Conservation (phyloP, 371 early-diverging fungal species). For the Mucor mucedo region DNA sequence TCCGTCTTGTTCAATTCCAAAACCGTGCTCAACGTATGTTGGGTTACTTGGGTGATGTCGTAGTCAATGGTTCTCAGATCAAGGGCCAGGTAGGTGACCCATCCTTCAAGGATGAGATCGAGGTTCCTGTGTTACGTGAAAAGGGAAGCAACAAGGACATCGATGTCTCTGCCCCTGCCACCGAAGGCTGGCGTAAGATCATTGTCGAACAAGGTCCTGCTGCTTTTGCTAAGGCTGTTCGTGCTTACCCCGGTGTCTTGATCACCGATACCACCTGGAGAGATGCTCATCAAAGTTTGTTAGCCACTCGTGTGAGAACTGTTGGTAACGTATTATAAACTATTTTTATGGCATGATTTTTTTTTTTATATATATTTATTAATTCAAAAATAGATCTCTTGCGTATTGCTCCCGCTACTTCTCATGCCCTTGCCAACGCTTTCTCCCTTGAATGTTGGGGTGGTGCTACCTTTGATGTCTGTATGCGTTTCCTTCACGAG, state of each 20-base stretch:
- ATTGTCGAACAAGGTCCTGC: conserved; percentile 83
- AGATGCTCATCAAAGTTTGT: conserved; percentile 93
- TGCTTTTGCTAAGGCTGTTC: conserved; percentile 90
- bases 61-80: conserved; percentile 91
- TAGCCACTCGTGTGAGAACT: conserved; percentile 94
- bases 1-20: conserved; percentile 72
- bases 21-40: conserved; percentile 91
- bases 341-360: neutral
- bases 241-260: conserved; percentile 83
- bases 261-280: conserved; percentile 96
- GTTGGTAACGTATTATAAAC: conserved; percentile 53
- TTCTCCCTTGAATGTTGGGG: conserved; percentile 94
- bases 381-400: conserved; percentile 48
- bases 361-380: neutral
- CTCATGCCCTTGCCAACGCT: conserved; percentile 85
- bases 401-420: conserved; percentile 85
- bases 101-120: conserved; percentile 61
- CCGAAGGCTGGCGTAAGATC: conserved; percentile 88
- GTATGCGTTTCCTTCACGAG: conserved; percentile 93
- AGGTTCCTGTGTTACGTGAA: conserved; percentile 61
- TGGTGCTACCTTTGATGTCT: conserved; percentile 96
- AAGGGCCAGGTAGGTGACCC: conserved; percentile 86
- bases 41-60: conserved; percentile 87
- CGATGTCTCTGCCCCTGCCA: conserved; percentile 62
- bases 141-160: conserved; percentile 42